Evolutionary conservation across 108 stramenopile genomes (phyloP).

Genomic region (Chaetoceros tenuissimus): DNA sequence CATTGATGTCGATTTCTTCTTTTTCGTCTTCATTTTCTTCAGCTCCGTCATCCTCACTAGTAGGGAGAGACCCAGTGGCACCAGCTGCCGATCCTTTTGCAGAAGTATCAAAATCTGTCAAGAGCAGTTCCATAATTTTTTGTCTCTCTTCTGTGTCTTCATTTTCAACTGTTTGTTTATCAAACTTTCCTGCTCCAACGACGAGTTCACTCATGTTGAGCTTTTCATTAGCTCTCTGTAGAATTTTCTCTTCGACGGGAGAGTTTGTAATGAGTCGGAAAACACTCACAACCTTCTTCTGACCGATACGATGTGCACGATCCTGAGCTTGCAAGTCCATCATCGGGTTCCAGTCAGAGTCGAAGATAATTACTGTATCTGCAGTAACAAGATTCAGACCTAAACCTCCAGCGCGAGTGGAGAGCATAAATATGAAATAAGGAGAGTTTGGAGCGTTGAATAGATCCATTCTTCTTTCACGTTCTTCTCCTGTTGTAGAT

Average conservation of each 20-base stretch:
- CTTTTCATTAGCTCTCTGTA: slow-evolving; percentile 87
- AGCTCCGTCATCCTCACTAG: slow-evolving; percentile 14
- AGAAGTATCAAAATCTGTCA: slow-evolving; percentile 73
- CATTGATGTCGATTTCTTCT: slow-evolving; percentile 62
- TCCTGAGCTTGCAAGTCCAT: slow-evolving; percentile 97
- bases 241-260: slow-evolving; percentile 90
- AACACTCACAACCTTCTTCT: slow-evolving; percentile 80
- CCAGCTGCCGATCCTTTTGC: slow-evolving; percentile 16
- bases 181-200: slow-evolving; percentile 94
- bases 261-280: slow-evolving; percentile 88
- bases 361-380: slow-evolving; percentile 95
- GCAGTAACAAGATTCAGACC: slow-evolving; percentile 85
- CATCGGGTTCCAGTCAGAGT: slow-evolving; percentile 98
- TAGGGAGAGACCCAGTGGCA: background rate
- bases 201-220: slow-evolving; percentile 89
- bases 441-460: slow-evolving; percentile 88
- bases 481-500: slow-evolving; percentile 84
- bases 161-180: slow-evolving; percentile 66
- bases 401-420: slow-evolving; percentile 90
- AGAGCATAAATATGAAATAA: slow-evolving; percentile 88
- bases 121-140: slow-evolving; percentile 77
- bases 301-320: slow-evolving; percentile 96
- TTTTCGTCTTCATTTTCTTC: slow-evolving; percentile 15
- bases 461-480: slow-evolving; percentile 92
- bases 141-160: slow-evolving; percentile 75